phyloP scores from a whole-genome alignment of 192 early-diverging fungal species.

The Coemansia furcata region DNA sequence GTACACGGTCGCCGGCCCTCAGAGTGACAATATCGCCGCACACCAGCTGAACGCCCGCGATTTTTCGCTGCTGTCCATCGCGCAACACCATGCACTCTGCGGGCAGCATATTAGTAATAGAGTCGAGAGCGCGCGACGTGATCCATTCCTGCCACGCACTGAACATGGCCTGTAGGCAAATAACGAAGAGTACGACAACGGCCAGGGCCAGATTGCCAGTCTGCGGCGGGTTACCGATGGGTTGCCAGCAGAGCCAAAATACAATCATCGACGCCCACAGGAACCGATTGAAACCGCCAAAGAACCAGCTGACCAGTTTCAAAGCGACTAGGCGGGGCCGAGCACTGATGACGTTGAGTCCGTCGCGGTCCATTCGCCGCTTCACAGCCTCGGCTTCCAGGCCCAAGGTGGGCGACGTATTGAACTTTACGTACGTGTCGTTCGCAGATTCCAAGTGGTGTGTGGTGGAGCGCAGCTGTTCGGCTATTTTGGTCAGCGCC shows the following conservation, averaged over 20 bases:
- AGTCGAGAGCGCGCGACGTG: constrained; percentile 64
- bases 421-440: constrained; percentile 20
- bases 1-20: constrained; percentile 66
- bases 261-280: constrained; percentile 68
- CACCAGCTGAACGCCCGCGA: constrained; percentile 62
- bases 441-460: constrained; percentile 25
- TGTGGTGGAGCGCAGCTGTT: constrained; percentile 18
- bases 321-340: neutral
- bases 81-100: constrained; percentile 66
- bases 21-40: constrained; percentile 74
- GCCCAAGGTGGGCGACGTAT: constrained; percentile 20
- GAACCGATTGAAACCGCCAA: constrained; percentile 70
- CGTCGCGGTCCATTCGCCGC: constrained; percentile 3
- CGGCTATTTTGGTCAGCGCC: constrained; percentile 22
- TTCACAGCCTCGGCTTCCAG: constrained; percentile 20
- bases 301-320: constrained; percentile 43
- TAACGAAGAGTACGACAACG: constrained; percentile 61
- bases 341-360: constrained; percentile 20
- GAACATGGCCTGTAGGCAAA: constrained; percentile 67
- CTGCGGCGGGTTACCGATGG: constrained; percentile 57
- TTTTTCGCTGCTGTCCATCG: constrained; percentile 51
- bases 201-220: constrained; percentile 60
- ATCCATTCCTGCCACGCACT: constrained; percentile 70
- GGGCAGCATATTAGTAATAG: constrained; percentile 71
- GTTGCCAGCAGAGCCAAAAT: constrained; percentile 64